These are phyloP conservation scores for Neurospora crassa DNA, from an alignment of 2,329 filamentous ascomycete species.

Conservation along the genomic window DNA sequence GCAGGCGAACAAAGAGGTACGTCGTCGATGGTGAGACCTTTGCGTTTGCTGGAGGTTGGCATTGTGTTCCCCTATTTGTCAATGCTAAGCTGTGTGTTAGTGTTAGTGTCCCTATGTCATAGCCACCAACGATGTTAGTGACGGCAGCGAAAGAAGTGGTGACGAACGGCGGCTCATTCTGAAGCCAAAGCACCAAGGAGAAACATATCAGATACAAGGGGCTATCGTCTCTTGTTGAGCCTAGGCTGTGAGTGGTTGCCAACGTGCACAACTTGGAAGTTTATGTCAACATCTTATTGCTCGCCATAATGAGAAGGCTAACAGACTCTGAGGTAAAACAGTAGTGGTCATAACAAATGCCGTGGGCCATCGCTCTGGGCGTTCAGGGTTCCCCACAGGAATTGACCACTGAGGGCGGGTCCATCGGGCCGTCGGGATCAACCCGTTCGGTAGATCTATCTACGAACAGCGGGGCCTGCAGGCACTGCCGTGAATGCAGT, in stretches of 20 bases:
- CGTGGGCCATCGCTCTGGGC: not conserved
- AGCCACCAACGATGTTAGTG: not conserved
- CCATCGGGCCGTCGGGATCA: not conserved
- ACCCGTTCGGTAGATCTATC: not conserved
- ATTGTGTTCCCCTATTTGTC: slow-evolving; percentile 1
- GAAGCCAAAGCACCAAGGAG: not conserved
- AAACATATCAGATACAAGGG: not conserved
- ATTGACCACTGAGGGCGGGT: not conserved
- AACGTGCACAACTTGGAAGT: not conserved
- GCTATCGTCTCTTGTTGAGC: too few species aligned
- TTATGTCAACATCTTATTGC: not conserved
- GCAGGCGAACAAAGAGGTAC: not conserved
- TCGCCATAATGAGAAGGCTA: not conserved
- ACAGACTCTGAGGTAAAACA: not conserved
- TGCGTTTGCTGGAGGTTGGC: slow-evolving; percentile 5
- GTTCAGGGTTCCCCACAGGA: not conserved
- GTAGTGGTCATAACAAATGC: not conserved
- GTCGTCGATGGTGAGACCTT: slow-evolving; percentile 14
- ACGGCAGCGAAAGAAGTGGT: not conserved
- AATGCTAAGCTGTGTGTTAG: not conserved
- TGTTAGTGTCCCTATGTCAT: not conserved
- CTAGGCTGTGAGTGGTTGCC: not conserved
- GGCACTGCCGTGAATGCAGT: not conserved
- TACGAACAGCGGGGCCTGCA: not conserved
- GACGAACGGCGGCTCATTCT: not conserved